Evolutionary conservation across 2,329 filamentous ascomycete genomes (phyloP).

Genomic region (Pseudogymnoascus pannorum): DNA sequence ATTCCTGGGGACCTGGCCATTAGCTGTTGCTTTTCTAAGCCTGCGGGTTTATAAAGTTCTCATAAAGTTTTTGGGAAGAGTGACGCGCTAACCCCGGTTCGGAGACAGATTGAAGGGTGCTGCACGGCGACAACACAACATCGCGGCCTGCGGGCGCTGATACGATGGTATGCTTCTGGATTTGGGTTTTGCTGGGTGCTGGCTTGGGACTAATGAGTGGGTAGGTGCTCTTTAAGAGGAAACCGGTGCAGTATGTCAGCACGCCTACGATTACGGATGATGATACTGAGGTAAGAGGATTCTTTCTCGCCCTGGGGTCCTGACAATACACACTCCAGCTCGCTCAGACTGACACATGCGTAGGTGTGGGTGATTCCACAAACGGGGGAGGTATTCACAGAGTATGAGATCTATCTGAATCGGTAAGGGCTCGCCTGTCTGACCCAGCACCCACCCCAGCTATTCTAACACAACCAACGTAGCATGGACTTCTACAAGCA

Average conservation of each 20-base stretch:
- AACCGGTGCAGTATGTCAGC: conserved; percentile 78
- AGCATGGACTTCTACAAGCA: conserved; percentile 93
- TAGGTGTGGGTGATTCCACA: conserved; percentile 89
- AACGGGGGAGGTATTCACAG: conserved; percentile 82
- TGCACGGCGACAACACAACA: not conserved
- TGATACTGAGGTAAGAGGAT: conserved; percentile 63
- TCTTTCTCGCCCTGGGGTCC: conserved; percentile 6
- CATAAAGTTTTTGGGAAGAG: not conserved
- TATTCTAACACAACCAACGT: conserved; percentile 28
- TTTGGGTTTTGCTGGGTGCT: conserved; percentile 7
- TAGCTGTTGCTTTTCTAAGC: too few species aligned
- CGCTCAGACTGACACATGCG: conserved; percentile 18
- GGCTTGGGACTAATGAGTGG: conserved; percentile 6
- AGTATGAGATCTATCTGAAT: conserved; percentile 80
- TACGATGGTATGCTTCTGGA: not conserved
- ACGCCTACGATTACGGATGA: conserved; percentile 70
- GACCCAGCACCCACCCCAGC: not conserved
- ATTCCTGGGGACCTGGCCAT: not conserved
- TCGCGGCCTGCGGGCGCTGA: not conserved
- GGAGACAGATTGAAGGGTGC: not conserved
- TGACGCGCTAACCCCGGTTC: not conserved
- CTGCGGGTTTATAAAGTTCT: not conserved
- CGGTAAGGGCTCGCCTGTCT: conserved; percentile 49
- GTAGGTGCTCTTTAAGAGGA: conserved; percentile 92
- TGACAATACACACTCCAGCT: conserved; percentile 15